Percentiles rank a stretch among this genome's conserved stretches.
Evolutionary conservation across 192 early-diverging fungal species (phyloP).

Genomic region (Backusella mclennaniae): DNA sequence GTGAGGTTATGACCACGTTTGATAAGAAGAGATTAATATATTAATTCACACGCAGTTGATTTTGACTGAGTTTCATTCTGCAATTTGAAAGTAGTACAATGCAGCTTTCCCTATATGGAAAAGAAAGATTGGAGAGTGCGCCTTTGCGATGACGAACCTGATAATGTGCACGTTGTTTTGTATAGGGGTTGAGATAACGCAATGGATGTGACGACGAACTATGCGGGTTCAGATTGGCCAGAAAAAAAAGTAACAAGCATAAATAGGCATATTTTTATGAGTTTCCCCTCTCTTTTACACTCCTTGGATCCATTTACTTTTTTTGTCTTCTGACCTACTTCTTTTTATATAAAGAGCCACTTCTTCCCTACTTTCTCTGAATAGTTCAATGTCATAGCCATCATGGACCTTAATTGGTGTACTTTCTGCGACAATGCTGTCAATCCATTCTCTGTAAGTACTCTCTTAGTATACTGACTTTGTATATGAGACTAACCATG

Average conservation of each 20-base stretch:
- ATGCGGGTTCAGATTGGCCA: background rate
- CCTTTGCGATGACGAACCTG: background rate
- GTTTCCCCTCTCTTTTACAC: background rate
- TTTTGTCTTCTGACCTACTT: background rate
- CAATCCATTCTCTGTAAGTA: slow-evolving; percentile 30
- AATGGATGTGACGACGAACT: slow-evolving; percentile 1
- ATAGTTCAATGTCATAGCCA: background rate
- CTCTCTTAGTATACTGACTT: background rate
- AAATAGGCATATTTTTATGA: background rate
- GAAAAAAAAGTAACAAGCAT: slow-evolving; percentile 1
- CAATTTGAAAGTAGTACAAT: background rate
- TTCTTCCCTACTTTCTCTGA: background rate
- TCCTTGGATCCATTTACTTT: background rate
- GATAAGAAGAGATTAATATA: slow-evolving; percentile 7
- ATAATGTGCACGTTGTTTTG: slow-evolving; percentile 1
- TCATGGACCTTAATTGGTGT: slow-evolving; percentile 40
- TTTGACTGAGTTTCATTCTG: slow-evolving; percentile 2
- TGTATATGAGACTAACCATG: slow-evolving; percentile 1
- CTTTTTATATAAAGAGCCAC: background rate
- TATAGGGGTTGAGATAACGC: slow-evolving; percentile 3
- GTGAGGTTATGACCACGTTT: background rate
- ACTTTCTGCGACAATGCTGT: slow-evolving; percentile 34
- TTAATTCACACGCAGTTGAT: slow-evolving; percentile 3
- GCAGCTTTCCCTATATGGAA: background rate
- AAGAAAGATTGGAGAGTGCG: background rate